Base-by-base conservation (phyloP, 805 yeast genomes). In the Nakazawaea molendinolei region DNA sequence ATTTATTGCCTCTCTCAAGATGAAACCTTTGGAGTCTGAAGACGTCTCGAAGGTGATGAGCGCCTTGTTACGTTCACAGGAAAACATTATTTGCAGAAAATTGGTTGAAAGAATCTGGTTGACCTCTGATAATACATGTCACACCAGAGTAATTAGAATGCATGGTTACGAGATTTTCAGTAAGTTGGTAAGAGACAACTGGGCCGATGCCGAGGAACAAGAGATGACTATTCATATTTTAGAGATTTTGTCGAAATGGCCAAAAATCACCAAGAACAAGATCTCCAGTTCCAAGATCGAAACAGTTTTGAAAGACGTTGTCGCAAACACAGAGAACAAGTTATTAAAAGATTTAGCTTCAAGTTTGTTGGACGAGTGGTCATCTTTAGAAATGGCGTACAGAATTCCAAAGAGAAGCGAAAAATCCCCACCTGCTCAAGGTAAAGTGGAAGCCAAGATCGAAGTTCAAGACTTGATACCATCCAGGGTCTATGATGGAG, bases 141-240 rank as follows among this genome's bases (percentile, higher is more conserved):
- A 82, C 37, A 56, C 68, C 10, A 68, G 71, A 22, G 74, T 89
- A 28, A 74, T 86, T 48, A 71, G 79, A 42, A 67, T 86, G 50
- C 98, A 89, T 55, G 98, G 97, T 9, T 84, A 86, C 57, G 79
- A 79, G 50, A 78, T 92, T 14, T 64, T 89, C 35, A 73, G 83
- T 12, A 71, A 77, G 10, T 59, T 85, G 5, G 51, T 87, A 35
- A 65, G 67, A 42, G 62, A 59, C 8, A 28, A 52, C 31, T 34
- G 53, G 23, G 23, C 44, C 2, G 47, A 27, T 24, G 19, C 44
- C 1, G 22, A 21, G 2, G 68, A 69, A 39, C 65, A 60, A 17
- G 61, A 56, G 1, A 52, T 80, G 31, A 60, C 72, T 5, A 42
- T 48, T 3, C 56, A 65, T 47, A 68, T 85, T 13, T 59, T 90